A percentile compares a stretch with the other conserved stretches of the same genome.
These are phyloP conservation scores for Cladorrhinum samala DNA, from an alignment of 495 filamentous ascomycete species.

Conservation along the genomic window DNA sequence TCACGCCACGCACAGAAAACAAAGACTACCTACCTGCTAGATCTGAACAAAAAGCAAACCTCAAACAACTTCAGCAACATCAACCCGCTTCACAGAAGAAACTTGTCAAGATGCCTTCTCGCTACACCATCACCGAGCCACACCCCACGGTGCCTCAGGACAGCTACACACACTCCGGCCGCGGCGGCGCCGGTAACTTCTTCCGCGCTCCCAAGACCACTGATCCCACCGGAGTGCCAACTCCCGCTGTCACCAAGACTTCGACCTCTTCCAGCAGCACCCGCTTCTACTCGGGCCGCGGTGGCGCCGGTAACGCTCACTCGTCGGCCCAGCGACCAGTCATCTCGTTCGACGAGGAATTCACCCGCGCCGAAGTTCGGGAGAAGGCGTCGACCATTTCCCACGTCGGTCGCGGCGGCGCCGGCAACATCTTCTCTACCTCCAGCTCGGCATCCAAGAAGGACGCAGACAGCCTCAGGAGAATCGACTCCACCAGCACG, in stretches of 20 bases:
- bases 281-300: slow-evolving; percentile 73
- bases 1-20: too few species aligned
- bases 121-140: slow-evolving; percentile 71
- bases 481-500: slow-evolving; percentile 28
- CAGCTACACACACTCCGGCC: slow-evolving; percentile 67
- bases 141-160: slow-evolving; percentile 64
- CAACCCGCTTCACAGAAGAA: slow-evolving; percentile 23
- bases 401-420: slow-evolving; percentile 83
- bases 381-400: slow-evolving; percentile 52
- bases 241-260: slow-evolving; percentile 15
- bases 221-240: slow-evolving; percentile 34
- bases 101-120: slow-evolving; percentile 29
- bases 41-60: not conserved
- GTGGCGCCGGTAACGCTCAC: slow-evolving; percentile 86
- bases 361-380: slow-evolving; percentile 55
- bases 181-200: slow-evolving; percentile 85
- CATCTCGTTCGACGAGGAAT: slow-evolving; percentile 90
- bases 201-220: slow-evolving; percentile 62
- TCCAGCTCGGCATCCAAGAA: slow-evolving; percentile 1
- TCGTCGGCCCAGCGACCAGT: slow-evolving; percentile 56
- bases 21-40: not conserved
- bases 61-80: slow-evolving; percentile 5
- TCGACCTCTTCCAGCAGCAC: slow-evolving; percentile 31
- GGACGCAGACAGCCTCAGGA: slow-evolving; percentile 14
- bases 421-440: slow-evolving; percentile 62